These are phyloP conservation scores for Hanseniaspora nectarophila DNA, from an alignment of 805 yeast genomes.

Conservation along the genomic window DNA sequence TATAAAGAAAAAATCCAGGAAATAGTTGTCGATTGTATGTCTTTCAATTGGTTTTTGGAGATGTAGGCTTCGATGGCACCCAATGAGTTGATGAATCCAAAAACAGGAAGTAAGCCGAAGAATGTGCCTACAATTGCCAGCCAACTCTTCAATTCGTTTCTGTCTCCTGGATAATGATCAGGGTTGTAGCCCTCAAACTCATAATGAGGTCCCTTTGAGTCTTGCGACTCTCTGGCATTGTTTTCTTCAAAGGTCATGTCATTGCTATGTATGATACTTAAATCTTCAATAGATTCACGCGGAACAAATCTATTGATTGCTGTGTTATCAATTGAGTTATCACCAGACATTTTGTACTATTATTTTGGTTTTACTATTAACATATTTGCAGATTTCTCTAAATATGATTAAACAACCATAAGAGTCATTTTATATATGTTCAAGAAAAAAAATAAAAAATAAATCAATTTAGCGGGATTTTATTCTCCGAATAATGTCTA, in stretches of 20 bases:
- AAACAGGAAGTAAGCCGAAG: slow-evolving; percentile 44
- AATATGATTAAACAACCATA: too few species aligned
- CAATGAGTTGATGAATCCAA: slow-evolving; percentile 49
- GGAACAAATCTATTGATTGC: slow-evolving; percentile 4
- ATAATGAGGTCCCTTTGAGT: not conserved
- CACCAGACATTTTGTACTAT: not conserved
- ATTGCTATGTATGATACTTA: not conserved
- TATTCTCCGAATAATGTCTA: too few species aligned
- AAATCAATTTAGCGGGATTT: too few species aligned
- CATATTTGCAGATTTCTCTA: too few species aligned
- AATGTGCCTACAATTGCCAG: slow-evolving; percentile 48
- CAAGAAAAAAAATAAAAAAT: too few species aligned
- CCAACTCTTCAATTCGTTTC: slow-evolving; percentile 10
- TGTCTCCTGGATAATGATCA: slow-evolving; percentile 10
- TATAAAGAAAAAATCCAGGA: slow-evolving; percentile 62
- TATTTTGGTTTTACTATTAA: not conserved
- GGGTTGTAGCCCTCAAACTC: slow-evolving; percentile 8
- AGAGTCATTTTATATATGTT: too few species aligned
- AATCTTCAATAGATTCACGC: not conserved
- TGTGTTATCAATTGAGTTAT: not conserved
- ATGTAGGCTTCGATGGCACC: slow-evolving; percentile 61
- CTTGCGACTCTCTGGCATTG: not conserved
- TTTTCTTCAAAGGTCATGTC: not conserved
- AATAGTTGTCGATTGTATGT: slow-evolving; percentile 38
- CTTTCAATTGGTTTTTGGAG: slow-evolving; percentile 40